These are phyloP conservation scores for Epichloe bromicola DNA, from an alignment of 2,329 filamentous ascomycete genomes.

Conservation along the genomic window DNA sequence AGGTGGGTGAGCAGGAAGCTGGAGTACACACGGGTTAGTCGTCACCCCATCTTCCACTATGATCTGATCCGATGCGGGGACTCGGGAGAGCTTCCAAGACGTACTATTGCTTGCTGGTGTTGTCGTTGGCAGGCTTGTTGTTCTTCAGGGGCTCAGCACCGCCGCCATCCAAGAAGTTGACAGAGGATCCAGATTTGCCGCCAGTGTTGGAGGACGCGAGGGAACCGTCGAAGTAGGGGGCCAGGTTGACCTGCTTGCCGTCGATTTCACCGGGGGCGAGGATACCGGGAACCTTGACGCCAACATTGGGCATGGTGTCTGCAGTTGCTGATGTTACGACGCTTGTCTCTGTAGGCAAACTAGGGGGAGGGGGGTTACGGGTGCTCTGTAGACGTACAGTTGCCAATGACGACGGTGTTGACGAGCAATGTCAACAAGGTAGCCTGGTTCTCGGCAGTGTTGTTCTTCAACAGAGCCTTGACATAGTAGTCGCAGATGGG, in stretches of 20 bases:
- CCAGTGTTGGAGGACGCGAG: slow-evolving; percentile 41
- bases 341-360: too few relatives aligned
- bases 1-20: slow-evolving; percentile 47
- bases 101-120: slow-evolving; percentile 29
- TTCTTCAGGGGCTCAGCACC: slow-evolving; percentile 40
- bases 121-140: slow-evolving; percentile 39
- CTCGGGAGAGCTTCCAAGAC: slow-evolving; percentile 6
- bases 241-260: slow-evolving; percentile 39
- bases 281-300: slow-evolving; percentile 42
- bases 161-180: slow-evolving; percentile 51
- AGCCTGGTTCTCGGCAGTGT: slow-evolving; percentile 45
- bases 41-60: too few relatives aligned
- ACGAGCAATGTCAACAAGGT: slow-evolving; percentile 43
- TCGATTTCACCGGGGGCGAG: slow-evolving; percentile 36
- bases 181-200: slow-evolving; percentile 26
- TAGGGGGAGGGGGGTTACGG: too few relatives aligned
- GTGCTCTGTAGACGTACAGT: slow-evolving; percentile 24
- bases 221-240: slow-evolving; percentile 45
- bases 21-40: too few relatives aligned
- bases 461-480: slow-evolving; percentile 42
- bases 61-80: neutral
- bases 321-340: too few relatives aligned
- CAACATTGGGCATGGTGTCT: slow-evolving; percentile 41
- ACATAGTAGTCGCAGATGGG: slow-evolving; percentile 54
- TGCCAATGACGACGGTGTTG: slow-evolving; percentile 52